These are phyloP conservation scores for Juncus effusus DNA, from an alignment of 176 grass and related monocot genomes.

Conservation along the genomic window DNA sequence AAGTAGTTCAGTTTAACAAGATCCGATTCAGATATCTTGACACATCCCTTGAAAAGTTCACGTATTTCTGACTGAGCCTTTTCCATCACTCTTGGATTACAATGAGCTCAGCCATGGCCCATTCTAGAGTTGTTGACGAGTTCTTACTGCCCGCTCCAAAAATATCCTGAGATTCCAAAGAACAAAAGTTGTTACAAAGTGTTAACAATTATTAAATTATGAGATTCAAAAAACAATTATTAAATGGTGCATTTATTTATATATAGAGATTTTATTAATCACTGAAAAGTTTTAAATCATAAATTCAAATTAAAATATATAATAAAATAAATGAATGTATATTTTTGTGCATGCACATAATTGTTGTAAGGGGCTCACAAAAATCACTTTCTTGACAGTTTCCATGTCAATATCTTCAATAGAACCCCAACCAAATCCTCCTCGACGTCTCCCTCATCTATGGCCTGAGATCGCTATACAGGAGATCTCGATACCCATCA, in stretches of 20 bases:
- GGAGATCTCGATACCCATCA: too few species aligned
- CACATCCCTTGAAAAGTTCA: conserved; percentile 1
- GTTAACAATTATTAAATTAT: too few species aligned
- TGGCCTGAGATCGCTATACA: too few species aligned
- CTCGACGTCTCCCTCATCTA: too few species aligned
- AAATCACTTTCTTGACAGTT: conserved; percentile 17
- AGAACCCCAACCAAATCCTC: too few species aligned
- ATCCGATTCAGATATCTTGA: not conserved
- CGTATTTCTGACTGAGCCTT: conserved; percentile 22
- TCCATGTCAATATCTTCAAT: conserved; percentile 11
- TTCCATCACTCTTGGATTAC: not conserved
- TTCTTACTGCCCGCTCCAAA: conserved; percentile 26
- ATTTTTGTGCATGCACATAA: too few species aligned
- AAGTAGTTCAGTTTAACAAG: conserved; percentile 21
- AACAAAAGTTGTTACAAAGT: not conserved
- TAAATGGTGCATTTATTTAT: not conserved
- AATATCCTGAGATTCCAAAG: conserved; percentile 17
- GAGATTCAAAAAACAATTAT: too few species aligned
- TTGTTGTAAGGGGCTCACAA: too few species aligned
- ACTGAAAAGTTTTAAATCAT: too few species aligned
- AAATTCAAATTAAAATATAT: too few species aligned
- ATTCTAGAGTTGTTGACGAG: conserved; percentile 7
- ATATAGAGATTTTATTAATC: too few species aligned
- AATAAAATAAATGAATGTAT: too few species aligned
- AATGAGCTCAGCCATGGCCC: conserved; percentile 33